Evolutionary conservation across 139 green algal species (phyloP), one percentile per base, ranked within the genome.

Genomic region (Astrephomene gubernaculifera): DNA sequence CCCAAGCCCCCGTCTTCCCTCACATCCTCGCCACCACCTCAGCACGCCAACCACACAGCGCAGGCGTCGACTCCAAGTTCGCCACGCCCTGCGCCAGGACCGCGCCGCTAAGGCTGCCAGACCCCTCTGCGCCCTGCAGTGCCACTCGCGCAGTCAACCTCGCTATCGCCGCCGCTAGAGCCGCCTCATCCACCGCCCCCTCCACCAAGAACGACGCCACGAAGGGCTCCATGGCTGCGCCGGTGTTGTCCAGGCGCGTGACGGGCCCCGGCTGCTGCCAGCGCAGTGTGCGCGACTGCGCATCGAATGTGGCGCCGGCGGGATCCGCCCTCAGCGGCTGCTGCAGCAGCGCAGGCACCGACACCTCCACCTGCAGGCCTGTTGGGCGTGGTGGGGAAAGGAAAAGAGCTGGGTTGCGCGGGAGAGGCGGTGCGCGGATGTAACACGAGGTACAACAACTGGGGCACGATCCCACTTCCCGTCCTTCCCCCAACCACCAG

Each of bases 61-160:
- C 64, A n/a, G 76, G 76, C 61, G 76, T 83, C n/a, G 2, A 0
- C 61, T 83, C 76, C 57, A 83, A 24, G 5, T 83, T 41, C n/a
- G 61, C 60, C 41, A 83, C 76, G 2, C 76, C 76, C 41, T 83
- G 76, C 60, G 76, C 76, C 41, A 83, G 60, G 6, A 17, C n/a
- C n/a, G 76, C 76, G 60, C 76, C 76, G 31, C 38, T 73, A 14
- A 83, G 31, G 25, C 35, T 83, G 12, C 76, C 76, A 4, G 57
- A 35, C 8, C 60, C 60, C 25, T 43, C 76, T 0, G 41, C 76
- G 25, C 76, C 76, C 25, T 8, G 41, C 76, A 83, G 14, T 39
- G 5, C 2, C 39, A 63, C 14, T 17, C 29, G n/a, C 3, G 41
- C 60, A 10, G 14, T 39, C 76, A 72, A 22, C 76, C 76, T 39